Percentiles rank a stretch among this genome's conserved stretches.
phyloP scores from a whole-genome alignment of 176 grass and related monocot genomes.

The Avena insularis region DNA sequence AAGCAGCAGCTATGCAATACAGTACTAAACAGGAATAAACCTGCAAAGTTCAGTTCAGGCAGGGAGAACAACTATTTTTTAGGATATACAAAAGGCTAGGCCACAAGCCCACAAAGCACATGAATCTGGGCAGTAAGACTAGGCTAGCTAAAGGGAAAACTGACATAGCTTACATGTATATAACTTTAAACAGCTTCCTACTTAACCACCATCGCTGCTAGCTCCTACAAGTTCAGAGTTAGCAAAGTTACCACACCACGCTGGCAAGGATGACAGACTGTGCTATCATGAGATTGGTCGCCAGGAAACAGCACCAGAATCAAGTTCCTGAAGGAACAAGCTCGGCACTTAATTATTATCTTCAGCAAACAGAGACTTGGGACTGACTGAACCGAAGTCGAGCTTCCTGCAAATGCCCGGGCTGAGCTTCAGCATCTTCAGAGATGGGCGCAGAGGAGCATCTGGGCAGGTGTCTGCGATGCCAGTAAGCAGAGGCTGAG shows the following conservation, averaged over 20 bases:
- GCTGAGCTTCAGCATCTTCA: slow-evolving; percentile 47
- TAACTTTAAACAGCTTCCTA: slow-evolving; percentile 48
- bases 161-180: slow-evolving; percentile 52
- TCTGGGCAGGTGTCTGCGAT: slow-evolving; percentile 63
- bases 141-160: slow-evolving; percentile 27
- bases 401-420: slow-evolving; percentile 66
- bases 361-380: slow-evolving; percentile 22
- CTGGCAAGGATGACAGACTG: slow-evolving; percentile 18
- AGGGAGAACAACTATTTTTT: not conserved
- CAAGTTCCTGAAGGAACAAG: not conserved
- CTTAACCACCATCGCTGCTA: slow-evolving; percentile 19
- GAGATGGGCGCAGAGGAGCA: slow-evolving; percentile 46
- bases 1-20: not conserved
- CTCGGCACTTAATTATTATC: slow-evolving; percentile 15
- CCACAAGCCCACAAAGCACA: not conserved
- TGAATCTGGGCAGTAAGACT: slow-evolving; percentile 12
- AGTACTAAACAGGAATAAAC: not conserved
- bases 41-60: slow-evolving; percentile 18
- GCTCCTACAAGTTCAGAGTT: slow-evolving; percentile 35
- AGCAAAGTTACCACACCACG: slow-evolving; percentile 35
- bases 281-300: not conserved
- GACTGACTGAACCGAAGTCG: slow-evolving; percentile 49
- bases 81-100: slow-evolving; percentile 30
- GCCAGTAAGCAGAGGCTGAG: slow-evolving; percentile 50
- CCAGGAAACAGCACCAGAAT: not conserved